A percentile compares a stretch with the other conserved stretches of the same genome.
Evolutionary conservation across 257 asterid genomes (phyloP).

Genomic region (Solanum pimpinellifolium): DNA sequence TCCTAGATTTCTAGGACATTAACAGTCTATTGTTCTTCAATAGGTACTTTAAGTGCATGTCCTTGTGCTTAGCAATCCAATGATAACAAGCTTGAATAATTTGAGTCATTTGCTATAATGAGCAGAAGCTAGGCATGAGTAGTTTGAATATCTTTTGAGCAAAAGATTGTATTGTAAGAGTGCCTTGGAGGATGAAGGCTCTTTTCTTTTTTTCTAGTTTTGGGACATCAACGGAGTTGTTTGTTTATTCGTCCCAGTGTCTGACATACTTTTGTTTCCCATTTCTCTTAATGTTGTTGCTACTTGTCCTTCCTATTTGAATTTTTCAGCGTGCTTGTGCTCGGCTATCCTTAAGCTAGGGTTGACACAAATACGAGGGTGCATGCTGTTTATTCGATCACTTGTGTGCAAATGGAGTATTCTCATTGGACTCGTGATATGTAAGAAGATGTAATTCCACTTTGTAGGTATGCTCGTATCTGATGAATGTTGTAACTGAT

Average conservation of each 20-base stretch:
- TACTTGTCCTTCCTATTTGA: background rate
- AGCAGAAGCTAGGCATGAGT: no score
- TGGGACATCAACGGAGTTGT: background rate
- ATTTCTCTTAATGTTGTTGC: background rate
- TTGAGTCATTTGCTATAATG: no score
- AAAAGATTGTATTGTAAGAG: no score
- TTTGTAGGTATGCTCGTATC: slow-evolving; percentile 25
- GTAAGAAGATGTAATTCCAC: slow-evolving; percentile 38
- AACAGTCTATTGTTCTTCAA: no score
- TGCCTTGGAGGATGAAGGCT: background rate
- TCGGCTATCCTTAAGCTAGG: no score
- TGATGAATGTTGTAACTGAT: background rate
- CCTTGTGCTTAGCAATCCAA: no score
- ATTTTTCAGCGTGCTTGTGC: slow-evolving; percentile 36
- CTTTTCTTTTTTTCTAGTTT: background rate
- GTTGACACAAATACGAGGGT: no score
- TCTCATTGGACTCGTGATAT: slow-evolving; percentile 44
- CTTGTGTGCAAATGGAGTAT: slow-evolving; percentile 36
- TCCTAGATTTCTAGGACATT: no score
- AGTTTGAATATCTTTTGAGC: no score
- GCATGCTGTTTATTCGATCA: no score
- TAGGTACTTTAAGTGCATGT: no score
- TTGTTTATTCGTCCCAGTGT: background rate
- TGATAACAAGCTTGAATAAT: no score
- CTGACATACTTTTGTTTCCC: background rate